Percentiles rank a stretch among this genome's conserved stretches.
Conservation (phyloP, 495 filamentous ascomycete genomes). For the Neurospora tetraspora region DNA sequence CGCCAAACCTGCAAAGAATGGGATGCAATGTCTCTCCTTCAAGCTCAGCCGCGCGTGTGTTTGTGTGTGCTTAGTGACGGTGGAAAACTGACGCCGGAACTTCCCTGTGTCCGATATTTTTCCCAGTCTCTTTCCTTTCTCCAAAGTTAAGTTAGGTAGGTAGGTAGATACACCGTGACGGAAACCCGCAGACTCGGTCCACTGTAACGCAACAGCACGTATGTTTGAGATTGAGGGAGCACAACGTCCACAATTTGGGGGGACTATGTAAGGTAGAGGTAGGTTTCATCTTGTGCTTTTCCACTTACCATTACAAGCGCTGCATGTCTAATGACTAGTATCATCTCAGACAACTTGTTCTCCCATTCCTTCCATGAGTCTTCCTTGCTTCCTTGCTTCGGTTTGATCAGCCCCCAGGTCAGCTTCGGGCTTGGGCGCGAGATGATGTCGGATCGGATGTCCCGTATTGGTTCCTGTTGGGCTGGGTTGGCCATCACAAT, state of each 20-base stretch:
- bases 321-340: background rate
- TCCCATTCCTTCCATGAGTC: background rate
- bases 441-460: background rate
- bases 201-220: background rate
- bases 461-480: background rate
- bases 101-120: background rate
- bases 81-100: background rate
- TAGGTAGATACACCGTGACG: background rate
- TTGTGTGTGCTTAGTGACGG: background rate
- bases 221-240: background rate
- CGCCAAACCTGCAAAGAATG: background rate
- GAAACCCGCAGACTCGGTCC: background rate
- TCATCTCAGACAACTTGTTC: background rate
- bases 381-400: background rate
- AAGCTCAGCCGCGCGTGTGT: background rate
- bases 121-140: background rate
- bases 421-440: background rate
- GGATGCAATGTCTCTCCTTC: background rate
- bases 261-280: too few species aligned
- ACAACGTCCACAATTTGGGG: background rate
- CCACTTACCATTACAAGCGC: background rate
- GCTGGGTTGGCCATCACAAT: background rate
- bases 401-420: background rate
- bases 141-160: background rate
- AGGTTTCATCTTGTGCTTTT: too few species aligned